Percentiles rank a stretch among this genome's conserved stretches.
Conservation (phyloP, 768 basidiomycete genomes). For the Trichaptum fuscoviolaceum region DNA sequence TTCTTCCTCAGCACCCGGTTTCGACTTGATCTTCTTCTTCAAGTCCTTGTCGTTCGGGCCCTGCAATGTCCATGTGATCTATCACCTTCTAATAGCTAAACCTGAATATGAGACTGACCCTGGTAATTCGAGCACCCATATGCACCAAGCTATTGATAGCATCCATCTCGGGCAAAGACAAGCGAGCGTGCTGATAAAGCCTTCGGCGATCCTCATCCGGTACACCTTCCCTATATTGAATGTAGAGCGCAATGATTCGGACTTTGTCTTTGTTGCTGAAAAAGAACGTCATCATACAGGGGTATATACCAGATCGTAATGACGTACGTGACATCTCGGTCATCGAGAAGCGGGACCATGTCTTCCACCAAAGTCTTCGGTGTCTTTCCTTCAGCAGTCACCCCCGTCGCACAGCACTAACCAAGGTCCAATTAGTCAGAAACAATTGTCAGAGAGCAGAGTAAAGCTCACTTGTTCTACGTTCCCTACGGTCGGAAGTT, state of each 20-base stretch:
- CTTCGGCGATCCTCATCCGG: conserved; percentile 97
- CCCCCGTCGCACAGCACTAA: conserved; percentile 90
- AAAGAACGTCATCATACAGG: conserved; percentile 2
- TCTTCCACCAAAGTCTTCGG: conserved; percentile 95
- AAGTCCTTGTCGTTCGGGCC: conserved; percentile 69
- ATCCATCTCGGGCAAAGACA: conserved; percentile 87
- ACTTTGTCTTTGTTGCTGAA: conserved; percentile 86
- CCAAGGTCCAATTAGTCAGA: neutral
- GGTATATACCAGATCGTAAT: conserved; percentile 12
- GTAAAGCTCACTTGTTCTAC: conserved; percentile 73
- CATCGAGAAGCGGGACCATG: conserved; percentile 95
- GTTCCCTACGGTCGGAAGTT: conserved; percentile 73
- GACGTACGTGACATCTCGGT: conserved; percentile 73
- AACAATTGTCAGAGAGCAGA: neutral
- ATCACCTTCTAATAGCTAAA: neutral
- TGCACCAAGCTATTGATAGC: conserved; percentile 82
- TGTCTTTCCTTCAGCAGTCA: conserved; percentile 88
- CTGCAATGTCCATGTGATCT: conserved; percentile 34
- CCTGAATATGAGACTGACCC: conserved; percentile 44
- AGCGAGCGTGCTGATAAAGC: conserved; percentile 89
- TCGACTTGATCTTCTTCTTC: conserved; percentile 79
- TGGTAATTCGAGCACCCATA: conserved; percentile 77
- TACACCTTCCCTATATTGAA: conserved; percentile 92
- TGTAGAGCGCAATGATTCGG: conserved; percentile 92
- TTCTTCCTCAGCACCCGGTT: conserved; percentile 59